phyloP scores from a whole-genome alignment of 2,329 filamentous ascomycete species.

The Xylaria hypoxylon region DNA sequence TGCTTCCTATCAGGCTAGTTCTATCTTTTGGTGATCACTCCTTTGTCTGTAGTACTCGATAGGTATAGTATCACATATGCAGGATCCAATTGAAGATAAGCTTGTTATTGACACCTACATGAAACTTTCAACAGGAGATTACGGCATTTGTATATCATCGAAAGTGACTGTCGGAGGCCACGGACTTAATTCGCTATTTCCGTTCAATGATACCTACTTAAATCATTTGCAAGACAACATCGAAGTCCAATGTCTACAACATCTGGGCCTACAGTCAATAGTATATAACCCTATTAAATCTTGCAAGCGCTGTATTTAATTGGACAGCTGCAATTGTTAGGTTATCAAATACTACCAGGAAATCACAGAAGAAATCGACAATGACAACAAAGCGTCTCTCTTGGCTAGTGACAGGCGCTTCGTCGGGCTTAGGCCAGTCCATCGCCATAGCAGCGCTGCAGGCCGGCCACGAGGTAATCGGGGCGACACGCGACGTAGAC shows the following conservation, averaged over 20 bases:
- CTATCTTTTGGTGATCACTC: too few relatives aligned
- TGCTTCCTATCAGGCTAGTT: too few relatives aligned
- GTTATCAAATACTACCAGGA: neutral
- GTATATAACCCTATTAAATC: neutral
- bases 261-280: neutral
- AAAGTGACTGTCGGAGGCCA: neutral
- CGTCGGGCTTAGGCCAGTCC: slow-evolving; percentile 28
- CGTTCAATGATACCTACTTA: neutral
- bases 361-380: neutral
- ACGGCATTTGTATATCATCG: neutral
- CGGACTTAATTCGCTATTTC: slow-evolving; percentile 31
- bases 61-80: too few relatives aligned
- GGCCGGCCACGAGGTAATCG: slow-evolving; percentile 26
- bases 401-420: slow-evolving; percentile 32
- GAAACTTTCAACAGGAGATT: neutral
- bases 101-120: too few relatives aligned
- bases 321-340: too few relatives aligned
- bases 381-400: slow-evolving; percentile 15
- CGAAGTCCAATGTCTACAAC: neutral
- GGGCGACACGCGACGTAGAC: slow-evolving; percentile 19
- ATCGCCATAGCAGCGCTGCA: slow-evolving; percentile 25
- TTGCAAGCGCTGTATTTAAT: neutral
- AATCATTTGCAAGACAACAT: neutral
- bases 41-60: too few relatives aligned
- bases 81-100: too few relatives aligned